Evolutionary conservation across 106 monocot species (phyloP).

Genomic region (Xerophyta viscosa): DNA sequence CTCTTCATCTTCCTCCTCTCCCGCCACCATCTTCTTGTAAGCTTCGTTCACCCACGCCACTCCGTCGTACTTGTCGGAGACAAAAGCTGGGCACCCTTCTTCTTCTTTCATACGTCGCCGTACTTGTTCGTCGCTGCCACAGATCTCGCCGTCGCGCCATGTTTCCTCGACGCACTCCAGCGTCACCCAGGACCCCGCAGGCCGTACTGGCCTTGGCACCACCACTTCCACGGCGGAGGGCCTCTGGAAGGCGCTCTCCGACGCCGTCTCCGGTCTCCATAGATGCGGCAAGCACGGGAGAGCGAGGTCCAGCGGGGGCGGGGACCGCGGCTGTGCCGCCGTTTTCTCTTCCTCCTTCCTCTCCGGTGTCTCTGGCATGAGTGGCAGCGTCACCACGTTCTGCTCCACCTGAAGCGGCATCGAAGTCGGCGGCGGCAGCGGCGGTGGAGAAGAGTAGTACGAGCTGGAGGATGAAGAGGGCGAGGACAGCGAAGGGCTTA

Average conservation of each 20-base stretch:
- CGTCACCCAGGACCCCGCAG: constrained; percentile 38
- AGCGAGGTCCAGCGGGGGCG: not conserved
- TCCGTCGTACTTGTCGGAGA: constrained; percentile 39
- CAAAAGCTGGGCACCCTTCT: constrained; percentile 48
- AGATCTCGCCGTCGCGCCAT: constrained; percentile 17
- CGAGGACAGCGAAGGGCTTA: not conserved
- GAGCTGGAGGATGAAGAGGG: constrained; percentile 4
- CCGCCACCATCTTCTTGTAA: constrained; percentile 38
- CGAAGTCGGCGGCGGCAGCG: not conserved
- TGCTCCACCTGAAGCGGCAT: too few relatives aligned
- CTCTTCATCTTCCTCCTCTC: constrained; percentile 9
- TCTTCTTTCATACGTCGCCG: constrained; percentile 19
- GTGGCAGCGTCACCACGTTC: constrained; percentile 51
- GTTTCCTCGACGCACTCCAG: constrained; percentile 56
- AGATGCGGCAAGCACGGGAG: not conserved
- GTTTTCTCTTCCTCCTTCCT: constrained; percentile 4
- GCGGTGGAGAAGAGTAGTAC: constrained; percentile 9
- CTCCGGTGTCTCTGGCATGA: constrained; percentile 65
- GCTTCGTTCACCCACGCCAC: constrained; percentile 58
- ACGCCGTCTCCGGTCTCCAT: not conserved
- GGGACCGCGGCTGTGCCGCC: not conserved
- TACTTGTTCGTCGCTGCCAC: constrained; percentile 1
- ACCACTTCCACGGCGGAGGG: constrained; percentile 11
- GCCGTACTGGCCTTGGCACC: constrained; percentile 23
- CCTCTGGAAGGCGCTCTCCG: not conserved